Base-by-base conservation (phyloP, 352 stramenopile species). In the Phytophthora multivora region DNA sequence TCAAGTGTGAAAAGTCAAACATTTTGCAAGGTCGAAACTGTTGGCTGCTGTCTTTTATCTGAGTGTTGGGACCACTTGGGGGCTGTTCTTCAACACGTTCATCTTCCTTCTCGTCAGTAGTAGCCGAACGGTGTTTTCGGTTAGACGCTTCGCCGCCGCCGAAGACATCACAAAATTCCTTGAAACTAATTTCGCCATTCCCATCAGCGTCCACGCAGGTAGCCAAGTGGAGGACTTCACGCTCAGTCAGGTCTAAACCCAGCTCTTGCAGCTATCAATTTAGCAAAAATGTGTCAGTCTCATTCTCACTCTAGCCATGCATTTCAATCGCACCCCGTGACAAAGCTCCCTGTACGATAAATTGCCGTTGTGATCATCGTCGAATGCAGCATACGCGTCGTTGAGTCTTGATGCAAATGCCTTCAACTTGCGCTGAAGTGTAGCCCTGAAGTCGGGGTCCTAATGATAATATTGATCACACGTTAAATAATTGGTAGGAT, bases 111-210 rank as follows among this genome's bases (percentile, higher is more conserved):
- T 33, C n/a, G 19, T 43, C 47, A 41, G 23, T 28, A 2, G 7
- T 42, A 45, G 30, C 36, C 16, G 38, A 46, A 1, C 18, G 21
- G 10, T 13, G 21, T 33, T 35, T 68, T 54, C 33, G 53, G 26
- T 53, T 59, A 26, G 40, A 38, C 10, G 11, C 36, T 7, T 39
- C 62, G 11, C 11, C 38, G 21, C 43, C 38, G 5, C 62, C 45
- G 19, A 88, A 80, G 45, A 80, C 43, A 12, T 78, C 60, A 40
- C 36, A 79, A 55, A 88, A 88, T 64, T 88, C 76, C 15, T 74
- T 74, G 51, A 84, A 88, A 52, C 76, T 80, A 50, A 86, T 88
- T 51, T 84, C 79, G 12, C 76, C 75, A 21, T 71, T 83, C 5
- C 72, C 67, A 36, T 83, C 74, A 0, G 72, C 75, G 45, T 86